Conservation (phyloP, 441 rosid species). For the Geranium incanum region DNA sequence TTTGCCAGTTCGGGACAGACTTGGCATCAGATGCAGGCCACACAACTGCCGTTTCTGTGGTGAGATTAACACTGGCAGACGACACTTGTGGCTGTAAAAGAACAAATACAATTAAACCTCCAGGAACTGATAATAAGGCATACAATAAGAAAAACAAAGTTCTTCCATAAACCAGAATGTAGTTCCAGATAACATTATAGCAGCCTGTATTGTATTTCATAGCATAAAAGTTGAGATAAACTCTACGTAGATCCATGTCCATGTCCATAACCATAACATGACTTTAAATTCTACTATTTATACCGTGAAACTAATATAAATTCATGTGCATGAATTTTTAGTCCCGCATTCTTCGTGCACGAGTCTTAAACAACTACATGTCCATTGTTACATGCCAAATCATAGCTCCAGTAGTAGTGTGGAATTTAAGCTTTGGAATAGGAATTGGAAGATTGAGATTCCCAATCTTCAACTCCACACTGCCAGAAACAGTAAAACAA, state of each 20-base stretch:
- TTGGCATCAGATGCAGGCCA: slow-evolving; percentile 85
- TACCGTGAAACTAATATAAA: not conserved
- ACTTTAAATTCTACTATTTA: not conserved
- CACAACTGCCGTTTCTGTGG: slow-evolving; percentile 84
- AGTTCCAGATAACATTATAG: not conserved
- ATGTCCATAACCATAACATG: not conserved
- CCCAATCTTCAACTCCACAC: not conserved
- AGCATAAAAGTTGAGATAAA: not conserved
- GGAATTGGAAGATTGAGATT: not conserved
- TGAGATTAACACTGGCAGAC: slow-evolving; percentile 77
- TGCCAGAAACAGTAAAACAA: not conserved
- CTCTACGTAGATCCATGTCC: not conserved
- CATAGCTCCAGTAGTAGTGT: not conserved
- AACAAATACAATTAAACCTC: slow-evolving; percentile 7
- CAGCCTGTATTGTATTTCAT: not conserved
- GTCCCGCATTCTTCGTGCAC: not conserved
- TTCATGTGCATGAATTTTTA: not conserved
- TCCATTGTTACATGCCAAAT: too few species aligned
- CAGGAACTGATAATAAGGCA: not conserved
- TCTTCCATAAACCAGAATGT: not conserved
- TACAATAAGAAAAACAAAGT: not conserved
- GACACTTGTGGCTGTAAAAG: slow-evolving; percentile 73
- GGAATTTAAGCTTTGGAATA: slow-evolving; percentile 1
- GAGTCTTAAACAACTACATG: not conserved
- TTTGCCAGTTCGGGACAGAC: slow-evolving; percentile 61